Evolutionary conservation across 345 rosid species (phyloP).

Genomic region (Corchorus olitorius): DNA sequence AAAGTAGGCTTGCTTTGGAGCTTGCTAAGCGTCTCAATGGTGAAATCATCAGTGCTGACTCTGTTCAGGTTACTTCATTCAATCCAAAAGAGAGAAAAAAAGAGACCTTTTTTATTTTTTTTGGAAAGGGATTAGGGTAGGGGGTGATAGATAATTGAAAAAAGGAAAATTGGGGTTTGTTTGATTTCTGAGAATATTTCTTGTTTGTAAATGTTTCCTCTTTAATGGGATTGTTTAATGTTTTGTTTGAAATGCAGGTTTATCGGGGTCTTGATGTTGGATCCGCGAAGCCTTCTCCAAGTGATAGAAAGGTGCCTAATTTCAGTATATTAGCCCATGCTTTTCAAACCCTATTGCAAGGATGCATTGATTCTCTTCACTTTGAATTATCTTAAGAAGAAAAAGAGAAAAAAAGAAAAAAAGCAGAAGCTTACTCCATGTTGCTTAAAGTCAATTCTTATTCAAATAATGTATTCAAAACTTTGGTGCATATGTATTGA

Average conservation of each 20-base stretch:
- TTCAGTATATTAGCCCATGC: background rate
- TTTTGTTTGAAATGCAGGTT: slow-evolving; percentile 49
- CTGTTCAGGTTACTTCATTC: slow-evolving; percentile 68
- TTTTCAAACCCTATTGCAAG: background rate
- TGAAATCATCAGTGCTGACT: slow-evolving; percentile 96
- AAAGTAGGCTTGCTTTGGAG: slow-evolving; percentile 82
- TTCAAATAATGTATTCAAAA: background rate
- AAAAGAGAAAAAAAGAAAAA: too few species aligned
- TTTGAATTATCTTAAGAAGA: background rate
- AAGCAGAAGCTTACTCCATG: background rate
- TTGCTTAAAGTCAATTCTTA: background rate
- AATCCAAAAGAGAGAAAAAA: background rate
- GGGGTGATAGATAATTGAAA: background rate
- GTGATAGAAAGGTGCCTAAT: slow-evolving; percentile 65
- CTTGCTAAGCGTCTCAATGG: slow-evolving; percentile 90
- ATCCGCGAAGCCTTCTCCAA: slow-evolving; percentile 70
- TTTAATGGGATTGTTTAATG: background rate
- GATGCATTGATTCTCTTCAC: background rate
- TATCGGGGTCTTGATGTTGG: slow-evolving; percentile 86
- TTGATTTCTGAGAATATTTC: background rate
- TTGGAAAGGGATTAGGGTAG: too few species aligned
- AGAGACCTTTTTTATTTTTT: background rate
- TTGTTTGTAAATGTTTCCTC: background rate
- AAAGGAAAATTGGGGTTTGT: slow-evolving; percentile 15
- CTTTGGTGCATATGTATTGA: background rate